phyloP scores from a whole-genome alignment of 345 rosid species.

The Noccaea bulbosa region DNA sequence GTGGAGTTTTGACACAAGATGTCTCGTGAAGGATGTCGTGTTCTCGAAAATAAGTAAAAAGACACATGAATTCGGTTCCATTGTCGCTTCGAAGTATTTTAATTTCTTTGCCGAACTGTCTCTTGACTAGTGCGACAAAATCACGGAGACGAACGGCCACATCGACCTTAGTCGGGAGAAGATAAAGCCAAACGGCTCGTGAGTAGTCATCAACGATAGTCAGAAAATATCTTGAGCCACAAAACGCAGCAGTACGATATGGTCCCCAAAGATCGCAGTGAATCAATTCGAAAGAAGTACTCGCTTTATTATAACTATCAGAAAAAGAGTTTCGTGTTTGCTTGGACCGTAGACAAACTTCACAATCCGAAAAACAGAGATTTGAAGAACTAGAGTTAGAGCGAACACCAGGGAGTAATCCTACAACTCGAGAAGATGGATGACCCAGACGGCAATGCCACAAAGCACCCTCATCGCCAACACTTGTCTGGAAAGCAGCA shows the following conservation, averaged over 20 bases:
- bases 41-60: too few relatives aligned
- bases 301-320: not conserved
- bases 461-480: not conserved
- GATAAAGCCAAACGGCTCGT: not conserved
- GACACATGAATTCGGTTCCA: too few relatives aligned
- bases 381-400: not conserved
- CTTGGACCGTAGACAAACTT: not conserved
- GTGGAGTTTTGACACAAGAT: too few relatives aligned
- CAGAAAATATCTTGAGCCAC: not conserved
- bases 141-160: accelerated
- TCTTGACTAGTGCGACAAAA: too few relatives aligned
- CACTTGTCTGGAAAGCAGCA: not conserved
- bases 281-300: not conserved
- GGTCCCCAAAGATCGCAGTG: not conserved
- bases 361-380: not conserved
- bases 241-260: not conserved
- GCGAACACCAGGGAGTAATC: not conserved
- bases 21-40: too few relatives aligned
- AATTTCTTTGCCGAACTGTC: not conserved
- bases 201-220: not conserved
- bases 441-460: not conserved
- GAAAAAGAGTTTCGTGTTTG: not conserved
- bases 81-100: too few relatives aligned
- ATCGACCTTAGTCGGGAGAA: too few relatives aligned
- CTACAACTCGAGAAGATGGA: not conserved